Percentiles rank a stretch among this genome's conserved stretches.
Evolutionary conservation across 108 stramenopile species (phyloP).

Genomic region (Nitzschia putrida): DNA sequence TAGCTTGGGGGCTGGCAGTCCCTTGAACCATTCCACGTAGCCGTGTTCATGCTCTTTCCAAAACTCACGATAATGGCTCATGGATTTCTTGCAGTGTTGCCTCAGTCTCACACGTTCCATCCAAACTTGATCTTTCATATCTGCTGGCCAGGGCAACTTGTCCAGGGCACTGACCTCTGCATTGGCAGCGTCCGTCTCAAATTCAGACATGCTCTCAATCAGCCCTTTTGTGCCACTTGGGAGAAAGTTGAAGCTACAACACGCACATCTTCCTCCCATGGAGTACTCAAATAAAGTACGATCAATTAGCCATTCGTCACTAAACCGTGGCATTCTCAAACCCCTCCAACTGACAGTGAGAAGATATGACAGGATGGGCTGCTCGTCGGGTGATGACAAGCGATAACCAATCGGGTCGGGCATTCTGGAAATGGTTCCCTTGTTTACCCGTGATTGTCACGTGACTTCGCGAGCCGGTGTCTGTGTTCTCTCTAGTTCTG

Average conservation of each 20-base stretch:
- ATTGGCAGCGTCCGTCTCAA: slow-evolving; percentile 79
- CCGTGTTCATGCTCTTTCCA: slow-evolving; percentile 50
- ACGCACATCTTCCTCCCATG: slow-evolving; percentile 73
- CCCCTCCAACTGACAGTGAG: background rate
- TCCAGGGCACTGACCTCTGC: slow-evolving; percentile 65
- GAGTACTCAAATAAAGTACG: slow-evolving; percentile 81
- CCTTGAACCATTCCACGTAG: slow-evolving; percentile 47
- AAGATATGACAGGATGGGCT: background rate
- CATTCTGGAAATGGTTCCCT: too few species aligned
- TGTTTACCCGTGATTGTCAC: too few species aligned
- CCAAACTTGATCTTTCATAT: slow-evolving; percentile 87
- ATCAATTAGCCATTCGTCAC: slow-evolving; percentile 86
- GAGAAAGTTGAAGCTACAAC: slow-evolving; percentile 71
- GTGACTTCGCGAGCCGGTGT: too few species aligned
- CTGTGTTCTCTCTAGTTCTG: too few species aligned
- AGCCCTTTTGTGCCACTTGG: slow-evolving; percentile 70
- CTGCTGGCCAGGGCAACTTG: slow-evolving; percentile 68
- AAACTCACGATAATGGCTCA: slow-evolving; percentile 59
- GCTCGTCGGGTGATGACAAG: background rate
- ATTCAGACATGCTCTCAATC: slow-evolving; percentile 75
- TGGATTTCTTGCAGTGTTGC: slow-evolving; percentile 77
- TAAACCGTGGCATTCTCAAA: slow-evolving; percentile 68
- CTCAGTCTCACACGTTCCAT: slow-evolving; percentile 75
- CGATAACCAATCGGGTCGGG: background rate
- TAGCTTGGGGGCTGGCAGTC: slow-evolving; percentile 21